Conservation (phyloP, 495 filamentous ascomycete genomes). For the Peziza echinospora region DNA sequence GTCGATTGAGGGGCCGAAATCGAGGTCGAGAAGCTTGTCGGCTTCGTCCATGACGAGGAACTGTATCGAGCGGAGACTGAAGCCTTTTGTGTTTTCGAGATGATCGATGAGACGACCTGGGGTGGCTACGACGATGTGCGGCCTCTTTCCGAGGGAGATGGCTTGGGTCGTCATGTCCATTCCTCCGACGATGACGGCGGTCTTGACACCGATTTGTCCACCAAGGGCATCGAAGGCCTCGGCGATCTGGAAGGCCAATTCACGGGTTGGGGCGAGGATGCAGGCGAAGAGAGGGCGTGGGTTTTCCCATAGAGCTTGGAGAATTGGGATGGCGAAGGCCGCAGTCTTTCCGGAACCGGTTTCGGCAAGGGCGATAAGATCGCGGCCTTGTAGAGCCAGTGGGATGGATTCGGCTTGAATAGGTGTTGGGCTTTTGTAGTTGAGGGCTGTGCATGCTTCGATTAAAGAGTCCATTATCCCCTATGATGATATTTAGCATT, state of each 20-base stretch:
- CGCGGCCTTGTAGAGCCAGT: conserved; percentile 54
- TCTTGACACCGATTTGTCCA: conserved; percentile 56
- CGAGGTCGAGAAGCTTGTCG: conserved; percentile 75
- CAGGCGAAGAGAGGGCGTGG: conserved; percentile 59
- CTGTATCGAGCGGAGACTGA: conserved; percentile 53
- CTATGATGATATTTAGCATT: conserved; percentile 10
- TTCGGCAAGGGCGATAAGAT: conserved; percentile 83
- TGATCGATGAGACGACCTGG: conserved; percentile 83
- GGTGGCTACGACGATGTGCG: conserved; percentile 73
- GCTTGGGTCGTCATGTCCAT: conserved; percentile 86
- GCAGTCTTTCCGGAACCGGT: conserved; percentile 89
- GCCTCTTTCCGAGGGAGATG: conserved; percentile 76
- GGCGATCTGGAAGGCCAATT: conserved; percentile 77
- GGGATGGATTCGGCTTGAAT: conserved; percentile 65
- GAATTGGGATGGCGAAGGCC: conserved; percentile 73
- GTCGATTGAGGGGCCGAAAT: conserved; percentile 80
- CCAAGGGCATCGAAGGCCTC: conserved; percentile 68
- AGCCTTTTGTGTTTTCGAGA: conserved; percentile 90
- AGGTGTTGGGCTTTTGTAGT: conserved; percentile 64
- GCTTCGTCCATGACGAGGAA: conserved; percentile 93
- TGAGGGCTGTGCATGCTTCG: conserved; percentile 60
- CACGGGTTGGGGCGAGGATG: conserved; percentile 73
- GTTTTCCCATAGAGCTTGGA: conserved; percentile 68
- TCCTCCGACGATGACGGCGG: conserved; percentile 64
- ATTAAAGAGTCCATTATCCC: conserved; percentile 73